A percentile compares a stretch with the other conserved stretches of the same genome.
These are phyloP conservation scores for Fusarium sp. DNA, from an alignment of 2,329 filamentous ascomycete genomes.

Conservation along the genomic window DNA sequence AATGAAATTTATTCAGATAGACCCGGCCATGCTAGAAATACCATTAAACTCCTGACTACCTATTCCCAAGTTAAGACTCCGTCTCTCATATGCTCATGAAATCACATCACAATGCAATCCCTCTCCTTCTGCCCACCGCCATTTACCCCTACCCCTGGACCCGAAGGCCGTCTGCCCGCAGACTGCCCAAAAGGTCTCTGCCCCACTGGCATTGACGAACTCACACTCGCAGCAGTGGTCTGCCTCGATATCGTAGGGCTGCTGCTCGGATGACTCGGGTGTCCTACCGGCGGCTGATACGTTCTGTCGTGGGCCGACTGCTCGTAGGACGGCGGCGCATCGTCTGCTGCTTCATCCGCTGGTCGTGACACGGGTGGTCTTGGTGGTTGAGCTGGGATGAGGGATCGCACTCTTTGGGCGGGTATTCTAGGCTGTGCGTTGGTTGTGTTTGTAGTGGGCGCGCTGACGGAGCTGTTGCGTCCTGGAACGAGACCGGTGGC, in stretches of 20 bases:
- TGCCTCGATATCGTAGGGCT: slow-evolving; percentile 38
- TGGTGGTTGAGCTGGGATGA: slow-evolving; percentile 53
- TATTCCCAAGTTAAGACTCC: not conserved
- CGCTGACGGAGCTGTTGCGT: slow-evolving; percentile 40
- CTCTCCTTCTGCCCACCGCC: slow-evolving; percentile 24
- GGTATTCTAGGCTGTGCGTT: slow-evolving; percentile 34
- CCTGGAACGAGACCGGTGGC: slow-evolving; percentile 38
- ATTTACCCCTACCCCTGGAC: slow-evolving; percentile 29
- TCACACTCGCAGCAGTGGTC: slow-evolving; percentile 34
- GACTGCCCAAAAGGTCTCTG: slow-evolving; percentile 34
- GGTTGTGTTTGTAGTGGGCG: slow-evolving; percentile 32
- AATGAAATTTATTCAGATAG: slow-evolving; percentile 4
- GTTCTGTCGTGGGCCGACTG: slow-evolving; percentile 64
- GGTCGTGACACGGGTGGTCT: slow-evolving; percentile 52
- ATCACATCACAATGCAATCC: slow-evolving; percentile 37
- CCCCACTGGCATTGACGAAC: slow-evolving; percentile 18
- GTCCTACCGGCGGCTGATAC: slow-evolving; percentile 64
- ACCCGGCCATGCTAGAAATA: slow-evolving; percentile 3
- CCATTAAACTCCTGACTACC: slow-evolving; percentile 3
- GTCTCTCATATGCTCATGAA: slow-evolving; percentile 6
- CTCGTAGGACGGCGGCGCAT: slow-evolving; percentile 69
- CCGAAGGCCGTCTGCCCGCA: slow-evolving; percentile 42
- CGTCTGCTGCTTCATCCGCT: slow-evolving; percentile 57
- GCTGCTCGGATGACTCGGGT: slow-evolving; percentile 62
- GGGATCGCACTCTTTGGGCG: slow-evolving; percentile 58